These are phyloP conservation scores for Termitomyces sp. DNA, from an alignment of 768 basidiomycete genomes.

Conservation along the genomic window DNA sequence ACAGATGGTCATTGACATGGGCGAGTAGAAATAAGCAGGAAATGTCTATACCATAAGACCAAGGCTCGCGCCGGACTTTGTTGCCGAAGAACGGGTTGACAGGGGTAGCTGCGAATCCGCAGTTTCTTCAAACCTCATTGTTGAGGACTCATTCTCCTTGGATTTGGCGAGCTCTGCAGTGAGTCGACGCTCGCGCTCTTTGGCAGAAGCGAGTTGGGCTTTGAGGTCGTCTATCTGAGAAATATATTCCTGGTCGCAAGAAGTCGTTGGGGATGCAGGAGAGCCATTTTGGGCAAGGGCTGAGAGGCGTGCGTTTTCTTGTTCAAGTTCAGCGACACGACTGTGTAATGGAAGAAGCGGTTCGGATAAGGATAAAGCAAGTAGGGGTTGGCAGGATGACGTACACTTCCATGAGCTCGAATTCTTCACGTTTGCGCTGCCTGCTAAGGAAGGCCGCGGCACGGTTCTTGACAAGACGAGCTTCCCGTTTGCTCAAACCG, in stretches of 20 bases:
- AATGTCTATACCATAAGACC: constrained; percentile 61
- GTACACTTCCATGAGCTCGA: constrained; percentile 87
- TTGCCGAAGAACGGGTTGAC: constrained; percentile 33
- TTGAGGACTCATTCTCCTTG: constrained; percentile 16
- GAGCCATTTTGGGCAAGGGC: constrained; percentile 45
- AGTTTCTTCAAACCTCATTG: constrained; percentile 63
- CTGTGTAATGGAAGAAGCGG: constrained; percentile 35
- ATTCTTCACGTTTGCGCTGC: constrained; percentile 90
- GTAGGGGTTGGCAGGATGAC: constrained; percentile 26
- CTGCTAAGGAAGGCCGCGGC: constrained; percentile 89
- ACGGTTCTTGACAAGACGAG: constrained; percentile 86
- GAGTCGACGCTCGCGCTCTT: constrained; percentile 65
- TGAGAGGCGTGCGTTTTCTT: constrained; percentile 74
- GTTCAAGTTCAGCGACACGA: constrained; percentile 78
- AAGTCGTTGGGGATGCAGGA: constrained; percentile 19
- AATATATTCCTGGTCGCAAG: constrained; percentile 34
- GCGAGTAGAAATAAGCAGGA: constrained; percentile 2
- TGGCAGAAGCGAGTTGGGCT: constrained; percentile 55
- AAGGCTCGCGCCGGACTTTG: constrained; percentile 59
- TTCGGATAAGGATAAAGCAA: constrained; percentile 3
- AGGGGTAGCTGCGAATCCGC: constrained; percentile 46
- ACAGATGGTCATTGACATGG: constrained; percentile 11
- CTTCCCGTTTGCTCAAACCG: constrained; percentile 86
- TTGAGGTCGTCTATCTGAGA: constrained; percentile 66
- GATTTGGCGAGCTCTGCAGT: constrained; percentile 51